Conservation (phyloP, 352 stramenopile species). For the Globisporangium paroecandrum region DNA sequence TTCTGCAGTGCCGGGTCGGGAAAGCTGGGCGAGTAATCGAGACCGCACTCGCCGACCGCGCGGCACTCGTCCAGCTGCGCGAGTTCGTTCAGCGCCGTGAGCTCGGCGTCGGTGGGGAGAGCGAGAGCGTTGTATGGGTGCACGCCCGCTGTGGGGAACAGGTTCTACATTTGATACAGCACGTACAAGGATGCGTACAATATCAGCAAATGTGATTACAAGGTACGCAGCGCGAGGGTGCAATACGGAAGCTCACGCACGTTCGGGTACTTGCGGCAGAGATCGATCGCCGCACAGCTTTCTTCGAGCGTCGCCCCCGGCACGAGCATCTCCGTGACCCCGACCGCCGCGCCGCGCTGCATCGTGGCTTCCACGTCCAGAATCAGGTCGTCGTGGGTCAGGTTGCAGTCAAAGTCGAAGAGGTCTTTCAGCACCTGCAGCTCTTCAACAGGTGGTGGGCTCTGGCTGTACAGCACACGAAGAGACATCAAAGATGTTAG, state of each 20-base stretch:
- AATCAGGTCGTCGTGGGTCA: conserved; percentile 66
- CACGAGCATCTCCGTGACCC: conserved; percentile 72
- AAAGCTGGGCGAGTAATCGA: conserved; percentile 76
- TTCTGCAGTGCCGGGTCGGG: conserved; percentile 41
- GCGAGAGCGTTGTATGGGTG: conserved; percentile 73
- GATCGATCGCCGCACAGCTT: conserved; percentile 48
- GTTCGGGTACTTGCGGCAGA: conserved; percentile 44
- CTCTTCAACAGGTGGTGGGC: background rate
- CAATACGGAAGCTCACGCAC: conserved; percentile 12
- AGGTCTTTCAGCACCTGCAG: conserved; percentile 24
- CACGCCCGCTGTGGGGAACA: conserved; percentile 73
- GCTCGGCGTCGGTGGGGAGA: conserved; percentile 30
- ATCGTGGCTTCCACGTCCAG: conserved; percentile 40
- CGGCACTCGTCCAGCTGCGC: conserved; percentile 33
- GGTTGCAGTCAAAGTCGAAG: conserved; percentile 84
- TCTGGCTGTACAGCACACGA: background rate
- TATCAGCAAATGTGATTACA: background rate
- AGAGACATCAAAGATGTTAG: background rate
- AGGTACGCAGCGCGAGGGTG: background rate
- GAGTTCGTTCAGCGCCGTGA: conserved; percentile 31
- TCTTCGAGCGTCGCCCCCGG: conserved; percentile 69
- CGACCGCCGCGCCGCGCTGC: conserved; percentile 27
- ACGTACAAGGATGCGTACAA: background rate
- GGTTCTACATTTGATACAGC: conserved; percentile 14
- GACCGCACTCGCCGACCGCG: conserved; percentile 71